These are phyloP conservation scores for Monosporascus sp. DNA, from an alignment of 2,329 filamentous ascomycete genomes.

Conservation along the genomic window DNA sequence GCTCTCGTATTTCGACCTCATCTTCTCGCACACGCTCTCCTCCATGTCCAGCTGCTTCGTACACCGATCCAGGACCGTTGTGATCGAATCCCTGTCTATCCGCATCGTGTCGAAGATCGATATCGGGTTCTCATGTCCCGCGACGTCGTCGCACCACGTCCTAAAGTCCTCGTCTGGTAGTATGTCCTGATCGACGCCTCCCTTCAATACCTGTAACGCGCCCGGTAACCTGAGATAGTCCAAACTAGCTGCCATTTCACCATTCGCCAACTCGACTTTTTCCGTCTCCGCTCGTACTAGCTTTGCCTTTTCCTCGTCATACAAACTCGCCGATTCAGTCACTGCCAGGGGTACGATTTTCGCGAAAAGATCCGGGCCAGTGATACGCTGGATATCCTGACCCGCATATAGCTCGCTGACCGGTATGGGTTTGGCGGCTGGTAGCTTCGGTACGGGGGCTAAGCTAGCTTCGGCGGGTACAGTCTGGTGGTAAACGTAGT, in stretches of 20 bases:
- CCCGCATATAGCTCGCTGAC: constrained; percentile 95
- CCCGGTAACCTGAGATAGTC: constrained; percentile 90
- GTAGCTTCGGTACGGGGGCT: constrained; percentile 78
- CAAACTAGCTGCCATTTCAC: constrained; percentile 91
- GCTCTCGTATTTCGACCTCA: constrained; percentile 92
- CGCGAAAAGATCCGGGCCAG: constrained; percentile 92
- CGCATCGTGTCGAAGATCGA: constrained; percentile 75
- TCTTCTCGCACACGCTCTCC: constrained; percentile 97
- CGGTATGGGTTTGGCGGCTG: constrained; percentile 93
- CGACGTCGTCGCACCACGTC: constrained; percentile 90
- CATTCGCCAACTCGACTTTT: constrained; percentile 84
- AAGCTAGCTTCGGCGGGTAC: constrained; percentile 83
- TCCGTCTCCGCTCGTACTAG: constrained; percentile 90
- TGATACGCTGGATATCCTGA: constrained; percentile 95
- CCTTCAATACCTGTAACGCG: constrained; percentile 86
- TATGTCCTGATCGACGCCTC: constrained; percentile 85
- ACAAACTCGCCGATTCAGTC: constrained; percentile 92
- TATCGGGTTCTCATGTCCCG: constrained; percentile 74
- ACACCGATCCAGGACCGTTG: constrained; percentile 69
- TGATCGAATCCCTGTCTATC: constrained; percentile 70
- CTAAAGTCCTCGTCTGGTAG: constrained; percentile 86
- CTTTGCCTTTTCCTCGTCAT: constrained; percentile 98
- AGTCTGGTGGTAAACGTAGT: constrained; percentile 95
- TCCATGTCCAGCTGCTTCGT: constrained; percentile 92
- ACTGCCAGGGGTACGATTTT: constrained; percentile 95